phyloP scores from a whole-genome alignment of 2,329 filamentous ascomycete species.

The Corynespora cassiicola region DNA sequence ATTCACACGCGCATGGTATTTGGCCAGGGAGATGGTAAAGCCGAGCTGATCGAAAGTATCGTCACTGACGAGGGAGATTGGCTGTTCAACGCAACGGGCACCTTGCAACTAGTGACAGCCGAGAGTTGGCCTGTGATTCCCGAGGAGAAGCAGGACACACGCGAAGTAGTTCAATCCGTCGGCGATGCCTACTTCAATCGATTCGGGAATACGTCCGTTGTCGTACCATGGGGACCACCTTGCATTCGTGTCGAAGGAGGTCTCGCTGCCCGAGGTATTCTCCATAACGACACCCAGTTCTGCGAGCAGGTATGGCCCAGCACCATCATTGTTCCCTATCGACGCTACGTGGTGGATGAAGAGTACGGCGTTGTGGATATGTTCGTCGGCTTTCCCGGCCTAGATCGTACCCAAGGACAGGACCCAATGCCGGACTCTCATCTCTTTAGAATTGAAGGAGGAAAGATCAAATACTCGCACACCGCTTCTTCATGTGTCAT shows the following conservation, averaged over 20 bases:
- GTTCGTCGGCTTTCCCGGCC: constrained; percentile 28
- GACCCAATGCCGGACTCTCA: constrained; percentile 31
- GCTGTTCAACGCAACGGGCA: constrained; percentile 34
- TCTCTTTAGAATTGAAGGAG: constrained; percentile 28
- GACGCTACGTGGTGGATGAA: constrained; percentile 34
- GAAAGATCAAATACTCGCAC: constrained; percentile 29
- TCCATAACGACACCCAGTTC: constrained; percentile 17
- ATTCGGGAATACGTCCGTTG: constrained; percentile 22
- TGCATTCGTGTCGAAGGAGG: constrained; percentile 34
- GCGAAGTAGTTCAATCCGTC: constrained; percentile 22
- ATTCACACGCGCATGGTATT: constrained; percentile 32
- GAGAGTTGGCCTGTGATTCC: constrained; percentile 28
- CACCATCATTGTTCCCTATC: constrained; percentile 18
- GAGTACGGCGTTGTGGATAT: constrained; percentile 28
- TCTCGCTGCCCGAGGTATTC: constrained; percentile 19
- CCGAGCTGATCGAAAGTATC: constrained; percentile 25
- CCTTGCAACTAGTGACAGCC: constrained; percentile 16
- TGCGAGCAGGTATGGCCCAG: constrained; percentile 20
- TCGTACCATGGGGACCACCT: constrained; percentile 28
- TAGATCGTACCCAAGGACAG: constrained; percentile 28
- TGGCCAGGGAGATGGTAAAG: constrained; percentile 12
- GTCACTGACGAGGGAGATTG: constrained; percentile 35
- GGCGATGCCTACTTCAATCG: constrained; percentile 34
- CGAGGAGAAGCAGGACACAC: constrained; percentile 11
- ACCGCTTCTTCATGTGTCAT: constrained; percentile 30